A percentile compares a stretch with the other conserved stretches of the same genome.
Evolutionary conservation across 106 monocot species (phyloP).

Genomic region (Amphibolis antarctica): DNA sequence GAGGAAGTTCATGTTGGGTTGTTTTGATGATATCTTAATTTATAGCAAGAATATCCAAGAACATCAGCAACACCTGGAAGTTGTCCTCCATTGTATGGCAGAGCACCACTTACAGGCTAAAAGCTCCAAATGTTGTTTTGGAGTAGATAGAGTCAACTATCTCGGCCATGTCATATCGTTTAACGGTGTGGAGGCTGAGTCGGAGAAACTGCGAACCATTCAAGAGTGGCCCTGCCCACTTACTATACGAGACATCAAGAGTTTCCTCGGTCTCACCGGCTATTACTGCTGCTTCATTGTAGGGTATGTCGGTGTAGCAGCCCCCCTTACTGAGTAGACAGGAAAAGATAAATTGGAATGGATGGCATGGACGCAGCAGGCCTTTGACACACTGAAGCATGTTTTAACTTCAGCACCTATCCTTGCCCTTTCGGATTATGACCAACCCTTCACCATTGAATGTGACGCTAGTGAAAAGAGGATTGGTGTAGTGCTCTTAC

Average conservation of each 20-base stretch:
- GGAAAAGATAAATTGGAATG: background rate
- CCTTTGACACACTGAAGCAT: background rate
- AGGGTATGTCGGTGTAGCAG: background rate
- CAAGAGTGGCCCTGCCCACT: background rate
- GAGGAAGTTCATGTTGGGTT: background rate
- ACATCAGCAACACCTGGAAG: background rate
- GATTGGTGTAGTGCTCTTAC: background rate
- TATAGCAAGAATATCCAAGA: background rate
- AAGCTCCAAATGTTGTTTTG: background rate
- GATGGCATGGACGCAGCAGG: background rate
- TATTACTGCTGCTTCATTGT: background rate
- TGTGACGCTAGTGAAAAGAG: background rate
- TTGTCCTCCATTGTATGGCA: background rate
- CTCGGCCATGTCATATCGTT: background rate
- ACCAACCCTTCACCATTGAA: background rate
- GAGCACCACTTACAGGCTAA: background rate
- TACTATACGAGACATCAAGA: background rate
- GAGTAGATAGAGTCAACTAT: background rate
- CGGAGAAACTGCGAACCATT: too few species aligned
- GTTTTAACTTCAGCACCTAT: background rate
- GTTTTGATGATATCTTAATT: constrained; percentile 1
- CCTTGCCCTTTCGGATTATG: background rate
- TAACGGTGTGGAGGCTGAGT: background rate
- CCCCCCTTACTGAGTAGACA: background rate
- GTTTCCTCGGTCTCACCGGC: background rate